Conservation (phyloP, 495 filamentous ascomycete species). For the Lasiosphaeria hispida region DNA sequence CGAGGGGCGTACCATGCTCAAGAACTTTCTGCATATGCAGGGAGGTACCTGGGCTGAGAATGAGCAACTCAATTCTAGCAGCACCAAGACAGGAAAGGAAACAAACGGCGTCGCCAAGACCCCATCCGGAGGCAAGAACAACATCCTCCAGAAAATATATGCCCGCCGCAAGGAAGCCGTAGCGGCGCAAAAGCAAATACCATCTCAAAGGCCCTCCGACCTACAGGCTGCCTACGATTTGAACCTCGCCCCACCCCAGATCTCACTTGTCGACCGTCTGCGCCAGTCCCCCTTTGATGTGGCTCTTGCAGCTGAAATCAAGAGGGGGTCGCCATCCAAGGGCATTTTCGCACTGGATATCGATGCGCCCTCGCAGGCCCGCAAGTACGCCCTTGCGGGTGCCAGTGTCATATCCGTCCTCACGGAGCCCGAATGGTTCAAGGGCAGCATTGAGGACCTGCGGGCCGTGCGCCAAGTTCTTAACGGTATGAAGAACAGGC, state of each 20-base stretch:
- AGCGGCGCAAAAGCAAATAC: constrained; percentile 78
- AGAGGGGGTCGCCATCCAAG: constrained; percentile 94
- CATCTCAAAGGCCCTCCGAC: constrained; percentile 77
- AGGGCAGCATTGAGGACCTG: constrained; percentile 92
- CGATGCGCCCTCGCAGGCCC: constrained; percentile 85
- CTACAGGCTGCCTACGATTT: constrained; percentile 85
- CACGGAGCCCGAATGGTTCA: constrained; percentile 98
- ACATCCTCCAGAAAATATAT: constrained; percentile 91
- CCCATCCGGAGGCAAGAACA: constrained; percentile 59
- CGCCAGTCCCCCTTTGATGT: constrained; percentile 76
- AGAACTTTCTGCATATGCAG: constrained; percentile 83
- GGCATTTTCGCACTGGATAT: constrained; percentile 85
- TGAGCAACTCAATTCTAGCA: constrained; percentile 45
- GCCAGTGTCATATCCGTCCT: constrained; percentile 96
- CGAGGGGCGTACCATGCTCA: constrained; percentile 82
- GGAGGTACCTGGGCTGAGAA: constrained; percentile 90
- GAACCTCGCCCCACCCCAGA: constrained; percentile 78
- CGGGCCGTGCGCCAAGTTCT: constrained; percentile 83
- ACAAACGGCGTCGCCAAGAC: constrained; percentile 23
- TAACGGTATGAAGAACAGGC: constrained; percentile 84
- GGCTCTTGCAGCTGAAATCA: constrained; percentile 94
- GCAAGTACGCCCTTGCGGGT: constrained; percentile 87
- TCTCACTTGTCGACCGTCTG: constrained; percentile 76
- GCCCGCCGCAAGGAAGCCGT: constrained; percentile 76
- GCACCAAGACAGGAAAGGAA: constrained; percentile 15